Conservation (phyloP, 78 protist species). For the Polysphondylium violaceum region DNA sequence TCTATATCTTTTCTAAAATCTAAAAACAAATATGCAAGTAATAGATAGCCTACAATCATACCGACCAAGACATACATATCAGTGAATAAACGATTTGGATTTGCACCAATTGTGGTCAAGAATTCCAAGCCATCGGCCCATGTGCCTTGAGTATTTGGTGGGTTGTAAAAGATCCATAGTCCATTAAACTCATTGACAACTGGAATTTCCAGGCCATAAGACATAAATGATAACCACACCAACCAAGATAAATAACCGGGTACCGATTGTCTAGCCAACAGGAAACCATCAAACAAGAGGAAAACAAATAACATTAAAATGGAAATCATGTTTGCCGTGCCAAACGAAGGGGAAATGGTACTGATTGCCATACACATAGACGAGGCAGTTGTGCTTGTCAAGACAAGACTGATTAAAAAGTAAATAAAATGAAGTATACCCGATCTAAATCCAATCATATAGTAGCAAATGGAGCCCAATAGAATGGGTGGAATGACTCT, state of each 20-base stretch:
- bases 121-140: conserved; percentile 71
- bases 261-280: conserved; percentile 65
- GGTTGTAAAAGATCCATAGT: conserved; percentile 44
- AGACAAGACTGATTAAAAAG: conserved; percentile 70
- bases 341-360: conserved; percentile 62
- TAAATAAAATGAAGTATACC: conserved; percentile 70
- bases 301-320: conserved; percentile 76
- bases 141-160: conserved; percentile 62
- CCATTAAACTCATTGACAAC: conserved; percentile 75
- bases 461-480: conserved; percentile 86
- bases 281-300: conserved; percentile 82
- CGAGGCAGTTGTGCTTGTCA: conserved; percentile 77
- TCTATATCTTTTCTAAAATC: too few relatives aligned
- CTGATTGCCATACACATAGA: conserved; percentile 85
- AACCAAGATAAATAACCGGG: conserved; percentile 24
- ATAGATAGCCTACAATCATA: conserved; percentile 68
- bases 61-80: conserved; percentile 75
- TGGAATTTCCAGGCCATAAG: conserved; percentile 70
- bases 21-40: conserved; percentile 59
- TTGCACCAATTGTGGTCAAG: conserved; percentile 44
- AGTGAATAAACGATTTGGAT: conserved; percentile 28
- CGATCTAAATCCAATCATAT: conserved; percentile 86
- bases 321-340: conserved; percentile 81
- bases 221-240: conserved; percentile 58
- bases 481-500: conserved; percentile 88